These are phyloP conservation scores for Baeospora myosura DNA, from an alignment of 1,284 basidiomycete genomes.

Conservation along the genomic window DNA sequence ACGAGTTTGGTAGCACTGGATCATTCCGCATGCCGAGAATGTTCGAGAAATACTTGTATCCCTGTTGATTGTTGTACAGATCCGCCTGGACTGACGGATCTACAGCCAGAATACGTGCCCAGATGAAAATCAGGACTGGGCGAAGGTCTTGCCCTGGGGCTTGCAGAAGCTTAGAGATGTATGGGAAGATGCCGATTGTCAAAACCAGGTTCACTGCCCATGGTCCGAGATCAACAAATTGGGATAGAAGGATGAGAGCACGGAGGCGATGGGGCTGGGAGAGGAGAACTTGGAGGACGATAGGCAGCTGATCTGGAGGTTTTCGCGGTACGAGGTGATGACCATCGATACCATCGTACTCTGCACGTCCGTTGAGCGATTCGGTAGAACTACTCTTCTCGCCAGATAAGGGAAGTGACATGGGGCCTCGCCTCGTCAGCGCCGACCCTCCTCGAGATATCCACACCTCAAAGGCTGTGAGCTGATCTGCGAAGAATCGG, in stretches of 20 bases:
- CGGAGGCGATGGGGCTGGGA: constrained; percentile 95
- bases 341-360: constrained; percentile 15
- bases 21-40: constrained; percentile 67
- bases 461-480: constrained; percentile 98
- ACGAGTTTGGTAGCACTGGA: constrained; percentile 75
- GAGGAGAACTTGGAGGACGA: constrained; percentile 93
- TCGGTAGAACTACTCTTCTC: constrained; percentile 5
- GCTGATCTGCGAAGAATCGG: constrained; percentile 92
- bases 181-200: constrained; percentile 98
- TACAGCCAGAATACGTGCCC: constrained; percentile 95
- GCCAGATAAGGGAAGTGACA: constrained; percentile 51
- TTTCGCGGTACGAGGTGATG: constrained; percentile 74
- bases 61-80: constrained; percentile 71
- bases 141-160: constrained; percentile 92
- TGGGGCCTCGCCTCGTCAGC: constrained; percentile 66
- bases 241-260: constrained; percentile 92
- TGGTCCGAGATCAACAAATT: constrained; percentile 96
- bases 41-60: constrained; percentile 85
- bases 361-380: constrained; percentile 7
- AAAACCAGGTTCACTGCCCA: constrained; percentile 98
- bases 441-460: constrained; percentile 86
- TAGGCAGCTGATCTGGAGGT: constrained; percentile 94
- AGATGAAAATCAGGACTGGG: constrained; percentile 98
- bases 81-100: constrained; percentile 92
- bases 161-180: constrained; percentile 93